Conservation (phyloP, 768 basidiomycete genomes). For the Sporobolomyces phaffii region DNA sequence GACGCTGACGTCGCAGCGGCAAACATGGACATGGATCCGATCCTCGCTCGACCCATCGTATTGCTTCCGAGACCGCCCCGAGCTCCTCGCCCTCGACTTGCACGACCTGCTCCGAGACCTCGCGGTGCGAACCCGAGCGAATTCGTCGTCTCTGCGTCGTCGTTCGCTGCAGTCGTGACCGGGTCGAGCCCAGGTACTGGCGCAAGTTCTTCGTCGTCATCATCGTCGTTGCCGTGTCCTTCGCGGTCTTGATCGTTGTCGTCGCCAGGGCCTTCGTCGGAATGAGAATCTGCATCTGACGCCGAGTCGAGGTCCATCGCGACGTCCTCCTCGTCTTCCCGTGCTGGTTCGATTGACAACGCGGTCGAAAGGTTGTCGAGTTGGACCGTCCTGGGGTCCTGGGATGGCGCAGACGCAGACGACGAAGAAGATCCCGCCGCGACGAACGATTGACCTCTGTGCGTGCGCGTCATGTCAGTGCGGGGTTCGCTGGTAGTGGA, state of each 20-base stretch:
- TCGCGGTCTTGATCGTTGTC: slow-evolving; percentile 46
- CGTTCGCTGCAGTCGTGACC: neutral
- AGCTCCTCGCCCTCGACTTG: slow-evolving; percentile 43
- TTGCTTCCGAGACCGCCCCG: slow-evolving; percentile 9
- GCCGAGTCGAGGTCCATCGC: slow-evolving; percentile 42
- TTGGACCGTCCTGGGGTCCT: slow-evolving; percentile 44
- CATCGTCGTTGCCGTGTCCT: slow-evolving; percentile 34
- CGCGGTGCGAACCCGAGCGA: slow-evolving; percentile 29
- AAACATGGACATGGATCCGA: slow-evolving; percentile 9
- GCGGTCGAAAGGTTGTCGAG: slow-evolving; percentile 30
- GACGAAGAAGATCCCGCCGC: slow-evolving; percentile 18
- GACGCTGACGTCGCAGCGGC: slow-evolving; percentile 2
- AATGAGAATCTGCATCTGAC: slow-evolving; percentile 48
- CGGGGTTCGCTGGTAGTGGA: neutral
- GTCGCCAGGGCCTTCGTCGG: slow-evolving; percentile 48
- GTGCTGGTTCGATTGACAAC: slow-evolving; percentile 45
- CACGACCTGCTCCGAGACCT: slow-evolving; percentile 18
- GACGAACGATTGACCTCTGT: slow-evolving; percentile 29
- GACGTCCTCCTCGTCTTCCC: slow-evolving; percentile 25
- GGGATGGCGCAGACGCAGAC: slow-evolving; percentile 53
- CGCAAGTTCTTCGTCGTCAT: slow-evolving; percentile 44
- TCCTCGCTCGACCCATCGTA: no score
- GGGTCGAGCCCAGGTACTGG: slow-evolving; percentile 45
- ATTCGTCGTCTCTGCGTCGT: neutral
- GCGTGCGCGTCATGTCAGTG: no score